These are phyloP conservation scores for Hyphopichia homilentoma DNA, from an alignment of 805 yeast species.

Conservation along the genomic window DNA sequence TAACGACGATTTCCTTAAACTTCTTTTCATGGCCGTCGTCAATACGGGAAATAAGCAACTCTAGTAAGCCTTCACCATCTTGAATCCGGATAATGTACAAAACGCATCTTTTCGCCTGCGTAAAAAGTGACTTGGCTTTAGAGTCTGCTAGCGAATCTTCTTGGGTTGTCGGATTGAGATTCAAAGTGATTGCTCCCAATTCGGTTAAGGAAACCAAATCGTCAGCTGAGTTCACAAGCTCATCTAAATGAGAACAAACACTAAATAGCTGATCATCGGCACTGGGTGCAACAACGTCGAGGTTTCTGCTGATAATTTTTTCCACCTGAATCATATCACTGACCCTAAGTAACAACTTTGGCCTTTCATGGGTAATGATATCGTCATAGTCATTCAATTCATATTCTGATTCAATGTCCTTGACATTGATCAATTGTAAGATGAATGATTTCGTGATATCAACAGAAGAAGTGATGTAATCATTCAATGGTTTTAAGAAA, in stretches of 20 bases:
- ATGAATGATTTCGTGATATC: conserved; percentile 46
- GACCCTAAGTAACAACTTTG: conserved; percentile 40
- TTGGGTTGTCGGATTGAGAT: conserved; percentile 50
- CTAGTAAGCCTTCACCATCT: conserved; percentile 62
- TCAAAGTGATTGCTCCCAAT: conserved; percentile 50
- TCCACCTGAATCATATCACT: conserved; percentile 47
- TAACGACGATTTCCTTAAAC: conserved; percentile 52
- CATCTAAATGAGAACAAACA: conserved; percentile 38
- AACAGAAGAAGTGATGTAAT: conserved; percentile 53
- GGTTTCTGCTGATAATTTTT: conserved; percentile 36
- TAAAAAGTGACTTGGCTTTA: conserved; percentile 53
- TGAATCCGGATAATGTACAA: conserved; percentile 82
- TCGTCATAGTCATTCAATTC: conserved; percentile 68
- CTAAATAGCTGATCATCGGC: conserved; percentile 53
- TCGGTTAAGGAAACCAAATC: conserved; percentile 49
- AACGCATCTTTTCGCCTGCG: conserved; percentile 81
- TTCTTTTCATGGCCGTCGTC: conserved; percentile 63
- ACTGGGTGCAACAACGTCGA: conserved; percentile 44
- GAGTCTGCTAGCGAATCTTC: conserved; percentile 50
- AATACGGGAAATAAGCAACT: conserved; percentile 64
- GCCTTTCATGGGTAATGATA: conserved; percentile 47
- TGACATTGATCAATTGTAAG: conserved; percentile 46
- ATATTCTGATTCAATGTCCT: conserved; percentile 57
- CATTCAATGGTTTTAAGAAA: conserved; percentile 77
- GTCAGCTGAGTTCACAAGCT: conserved; percentile 32